Evolutionary conservation across 2,329 filamentous ascomycete genomes (phyloP), one percentile per base, ranked within the genome.

Genomic region (Pseudonectria foliicola): DNA sequence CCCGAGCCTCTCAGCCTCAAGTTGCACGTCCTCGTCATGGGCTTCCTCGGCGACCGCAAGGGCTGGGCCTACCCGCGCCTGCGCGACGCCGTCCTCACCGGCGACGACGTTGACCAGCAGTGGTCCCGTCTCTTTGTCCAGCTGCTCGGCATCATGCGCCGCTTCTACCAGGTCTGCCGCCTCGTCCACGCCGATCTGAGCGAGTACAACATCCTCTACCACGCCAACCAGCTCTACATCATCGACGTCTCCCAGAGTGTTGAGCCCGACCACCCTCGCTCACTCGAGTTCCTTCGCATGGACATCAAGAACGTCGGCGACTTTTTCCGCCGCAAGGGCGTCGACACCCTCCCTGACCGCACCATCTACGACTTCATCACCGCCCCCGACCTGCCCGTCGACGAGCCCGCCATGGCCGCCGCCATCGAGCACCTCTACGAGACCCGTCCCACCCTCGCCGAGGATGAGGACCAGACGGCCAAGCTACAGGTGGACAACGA

Each of bases 211-310:
- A 77, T 96, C 34, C 73, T 98, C 13, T 98, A 93, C 66, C 75
- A 95, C 66, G 73, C 87, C 37, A 71, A 77, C 39, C 78, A 77
- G 50, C 76, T 95, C 1, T 95, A 86, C 69, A 83, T 98, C 53
- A 98, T 98, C 59, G 92, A 98, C 62, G 92, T 98, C 28, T 95
- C 87, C 37, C 92, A 98, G 66, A 92, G 85, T 55, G 92, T 98
- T 13, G 93, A 96, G 66, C 89, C 93, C 49, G 90, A 96, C 50
- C 92, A 98, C 60, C 92, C 92, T 0, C 77, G 86, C 38, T 90
- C 85, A 3, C 71, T 94, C 21, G 90, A 96, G 57, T 98, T 98
- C 56, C 63, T 98, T 50, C 81, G 92, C 24, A 96, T 95, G 89
- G 92, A 98, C 56, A 88, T 98, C 62, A 96, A 95, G 71, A 98